Percentiles rank a stretch among this genome's conserved stretches.
Conservation (phyloP, 257 asterid species). For the Nicotiana sylvestris region DNA sequence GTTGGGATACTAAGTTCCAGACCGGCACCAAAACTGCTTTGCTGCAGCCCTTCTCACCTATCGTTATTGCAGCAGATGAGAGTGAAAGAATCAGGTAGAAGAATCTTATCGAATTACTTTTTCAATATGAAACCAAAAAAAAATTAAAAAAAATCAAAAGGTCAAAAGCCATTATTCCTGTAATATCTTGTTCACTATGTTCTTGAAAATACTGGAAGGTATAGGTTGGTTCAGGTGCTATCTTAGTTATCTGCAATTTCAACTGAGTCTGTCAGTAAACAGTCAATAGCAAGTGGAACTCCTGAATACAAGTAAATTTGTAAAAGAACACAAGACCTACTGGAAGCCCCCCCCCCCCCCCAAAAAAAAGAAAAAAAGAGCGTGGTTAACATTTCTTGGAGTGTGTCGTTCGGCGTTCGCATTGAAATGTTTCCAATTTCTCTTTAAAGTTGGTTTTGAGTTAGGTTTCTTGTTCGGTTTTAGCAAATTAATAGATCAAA, state of each 20-base stretch:
- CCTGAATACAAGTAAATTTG: not conserved
- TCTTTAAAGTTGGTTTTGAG: not conserved
- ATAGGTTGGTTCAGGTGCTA: not conserved
- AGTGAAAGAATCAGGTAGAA: constrained; percentile 78
- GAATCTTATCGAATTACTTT: not conserved
- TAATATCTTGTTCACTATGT: not conserved
- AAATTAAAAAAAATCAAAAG: too few relatives aligned
- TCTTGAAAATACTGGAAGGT: not conserved
- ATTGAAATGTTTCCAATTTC: not conserved
- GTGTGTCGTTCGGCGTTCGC: not conserved
- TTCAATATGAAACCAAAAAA: too few relatives aligned
- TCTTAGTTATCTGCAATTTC: not conserved
- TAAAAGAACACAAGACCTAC: not conserved
- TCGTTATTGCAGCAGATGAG: constrained; percentile 90
- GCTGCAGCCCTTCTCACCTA: constrained; percentile 84
- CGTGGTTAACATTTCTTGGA: not conserved
- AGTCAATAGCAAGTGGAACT: not conserved
- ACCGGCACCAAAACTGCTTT: constrained; percentile 71
- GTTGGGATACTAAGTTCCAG: constrained; percentile 97
- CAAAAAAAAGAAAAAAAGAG: not conserved
- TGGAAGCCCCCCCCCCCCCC: not conserved
- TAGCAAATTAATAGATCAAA: not conserved
- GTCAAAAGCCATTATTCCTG: too few relatives aligned
- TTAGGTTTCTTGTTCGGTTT: not conserved
- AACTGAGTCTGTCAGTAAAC: not conserved